Evolutionary conservation across 495 filamentous ascomycete species (phyloP), one percentile per base, ranked within the genome.

Genomic region (Hypoxylon lienhwacheense): DNA sequence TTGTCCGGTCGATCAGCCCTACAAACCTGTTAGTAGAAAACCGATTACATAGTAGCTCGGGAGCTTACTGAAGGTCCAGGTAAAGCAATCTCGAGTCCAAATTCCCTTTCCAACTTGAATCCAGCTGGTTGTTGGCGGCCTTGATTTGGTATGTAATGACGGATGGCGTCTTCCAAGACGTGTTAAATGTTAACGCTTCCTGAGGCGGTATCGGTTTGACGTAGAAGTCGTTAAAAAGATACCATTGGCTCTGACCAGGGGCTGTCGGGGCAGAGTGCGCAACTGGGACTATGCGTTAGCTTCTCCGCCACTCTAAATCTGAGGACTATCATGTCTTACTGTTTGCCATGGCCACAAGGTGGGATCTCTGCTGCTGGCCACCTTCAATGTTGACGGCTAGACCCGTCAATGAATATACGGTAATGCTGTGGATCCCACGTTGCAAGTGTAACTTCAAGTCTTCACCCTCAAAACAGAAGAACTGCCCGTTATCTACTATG

Each of bases 191-290:
- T 8, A 97, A 73, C 3, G 95, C 95, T 65, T 97, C 91, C 26
- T 87, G 86, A 6, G 60, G 73, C 10, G 84, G 77, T 12, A 95
- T 78, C n/a, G 85, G 81, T 4, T 87, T 81, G 24, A 99, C 93
- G 8, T 95, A 74, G 58, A 99, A 99, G 70, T 99, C 93, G 46
- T 99, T 99, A 70, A 99, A 96, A 3, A 99, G 66, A 63, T 96
- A 88, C 93, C 93, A 99, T 53, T 83, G 82, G 56, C 75, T 81
- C 43, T 82, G 74, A 1, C 66, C 66, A 5, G 82, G 74, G 4
- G 77, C 58, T 4, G 76, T 70, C 1, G 71, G 66, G 15, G 79
- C 77, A 2, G 90, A 89, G 17, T 91, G 81, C 0, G 85, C 87
- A 33, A 95, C 89, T 85, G 41, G 1, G 14, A 7, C 17, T 4